Conservation (phyloP, 1,139 yeast species). For the Geotrichum phurueaensis region DNA sequence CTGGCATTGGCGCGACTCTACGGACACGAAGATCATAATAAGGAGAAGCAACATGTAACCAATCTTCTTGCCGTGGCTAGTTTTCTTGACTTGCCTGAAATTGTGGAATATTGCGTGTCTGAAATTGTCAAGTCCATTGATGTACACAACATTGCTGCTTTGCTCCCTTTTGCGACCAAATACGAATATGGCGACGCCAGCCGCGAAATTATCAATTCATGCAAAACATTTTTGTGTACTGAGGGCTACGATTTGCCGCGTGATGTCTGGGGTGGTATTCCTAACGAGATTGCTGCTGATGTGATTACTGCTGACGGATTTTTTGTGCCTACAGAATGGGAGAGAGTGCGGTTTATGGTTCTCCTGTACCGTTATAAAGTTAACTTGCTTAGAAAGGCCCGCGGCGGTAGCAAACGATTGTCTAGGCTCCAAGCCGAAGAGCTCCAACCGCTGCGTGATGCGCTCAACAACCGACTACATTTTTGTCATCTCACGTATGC, state of each 20-base stretch:
- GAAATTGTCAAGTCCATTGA: constrained; percentile 35
- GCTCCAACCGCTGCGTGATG: constrained; percentile 28
- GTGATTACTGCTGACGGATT: constrained; percentile 46
- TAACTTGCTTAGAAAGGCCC: background rate
- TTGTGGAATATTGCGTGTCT: constrained; percentile 42
- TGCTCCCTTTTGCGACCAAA: constrained; percentile 40
- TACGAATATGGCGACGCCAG: constrained; percentile 44
- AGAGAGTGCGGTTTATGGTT: constrained; percentile 43
- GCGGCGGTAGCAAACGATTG: constrained; percentile 2
- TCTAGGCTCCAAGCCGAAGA: constrained; percentile 11
- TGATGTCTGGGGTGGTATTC: constrained; percentile 44
- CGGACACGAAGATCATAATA: constrained; percentile 37
- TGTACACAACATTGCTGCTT: constrained; percentile 36
- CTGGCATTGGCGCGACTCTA: constrained; percentile 42
- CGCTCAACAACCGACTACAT: constrained; percentile 40
- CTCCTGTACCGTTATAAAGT: constrained; percentile 19
- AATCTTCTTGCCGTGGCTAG: constrained; percentile 46
- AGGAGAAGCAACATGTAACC: constrained; percentile 35
- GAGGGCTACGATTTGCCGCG: constrained; percentile 45
- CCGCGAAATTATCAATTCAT: constrained; percentile 42
- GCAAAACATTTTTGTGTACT: constrained; percentile 42
- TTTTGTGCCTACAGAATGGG: constrained; percentile 50
- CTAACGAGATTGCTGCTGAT: constrained; percentile 39
- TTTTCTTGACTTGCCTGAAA: constrained; percentile 42
- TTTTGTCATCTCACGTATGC: constrained; percentile 46